Evolutionary conservation across 306 rosid species (phyloP).

Genomic region (Cucumis cinereus): DNA sequence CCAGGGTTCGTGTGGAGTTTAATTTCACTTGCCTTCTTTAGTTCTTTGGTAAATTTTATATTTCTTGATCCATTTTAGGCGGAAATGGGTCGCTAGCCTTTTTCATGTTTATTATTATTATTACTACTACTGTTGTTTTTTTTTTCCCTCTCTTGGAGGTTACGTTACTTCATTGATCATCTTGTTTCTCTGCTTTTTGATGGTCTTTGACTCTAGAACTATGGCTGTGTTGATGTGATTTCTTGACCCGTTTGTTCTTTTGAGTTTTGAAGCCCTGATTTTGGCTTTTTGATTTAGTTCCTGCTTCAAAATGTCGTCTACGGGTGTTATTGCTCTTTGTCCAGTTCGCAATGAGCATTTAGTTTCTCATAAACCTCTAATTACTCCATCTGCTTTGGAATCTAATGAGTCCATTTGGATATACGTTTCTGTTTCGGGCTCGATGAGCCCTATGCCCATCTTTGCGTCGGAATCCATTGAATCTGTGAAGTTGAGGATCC

Average conservation of each 20-base stretch:
- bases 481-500: slow-evolving; percentile 70
- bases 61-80: neutral
- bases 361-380: slow-evolving; percentile 19
- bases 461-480: slow-evolving; percentile 67
- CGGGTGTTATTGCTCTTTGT: slow-evolving; percentile 51
- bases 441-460: slow-evolving; percentile 52
- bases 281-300: neutral
- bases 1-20: slow-evolving; percentile 13
- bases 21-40: slow-evolving; percentile 2
- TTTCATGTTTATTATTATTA: neutral
- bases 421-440: slow-evolving; percentile 45
- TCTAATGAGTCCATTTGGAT: slow-evolving; percentile 45
- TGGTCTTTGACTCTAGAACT: neutral
- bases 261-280: neutral
- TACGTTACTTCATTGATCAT: neutral
- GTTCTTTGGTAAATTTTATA: neutral
- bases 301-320: slow-evolving; percentile 51
- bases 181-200: slow-evolving; percentile 2
- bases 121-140: neutral
- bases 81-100: slow-evolving; percentile 34
- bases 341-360: slow-evolving; percentile 40
- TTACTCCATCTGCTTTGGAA: slow-evolving; percentile 22
- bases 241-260: neutral
- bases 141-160: neutral
- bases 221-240: slow-evolving; percentile 23